Conservation (phyloP, 192 early-diverging fungal species). For the Entomortierella parvispora region DNA sequence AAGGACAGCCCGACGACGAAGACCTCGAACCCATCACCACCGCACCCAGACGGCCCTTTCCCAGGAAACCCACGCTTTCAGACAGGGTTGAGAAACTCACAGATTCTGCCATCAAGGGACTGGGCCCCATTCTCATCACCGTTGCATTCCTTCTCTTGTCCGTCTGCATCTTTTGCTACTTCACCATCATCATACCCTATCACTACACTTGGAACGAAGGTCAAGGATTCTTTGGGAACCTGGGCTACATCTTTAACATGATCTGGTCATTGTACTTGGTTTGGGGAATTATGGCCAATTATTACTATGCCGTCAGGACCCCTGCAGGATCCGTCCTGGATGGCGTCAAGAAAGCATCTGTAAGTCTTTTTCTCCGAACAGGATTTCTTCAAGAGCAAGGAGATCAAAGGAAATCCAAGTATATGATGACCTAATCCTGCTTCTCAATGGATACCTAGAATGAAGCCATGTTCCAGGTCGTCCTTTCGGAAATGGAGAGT, state of each 20-base stretch:
- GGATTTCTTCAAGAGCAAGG: no score
- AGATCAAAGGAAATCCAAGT: background rate
- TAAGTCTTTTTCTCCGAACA: constrained; percentile 5
- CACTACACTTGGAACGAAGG: constrained; percentile 56
- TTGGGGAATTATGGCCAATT: constrained; percentile 63
- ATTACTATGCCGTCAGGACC: constrained; percentile 66
- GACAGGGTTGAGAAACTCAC: constrained; percentile 18
- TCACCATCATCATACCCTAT: constrained; percentile 59
- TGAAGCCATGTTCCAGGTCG: constrained; percentile 52
- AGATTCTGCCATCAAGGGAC: constrained; percentile 52
- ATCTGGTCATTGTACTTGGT: constrained; percentile 59
- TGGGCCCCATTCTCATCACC: constrained; percentile 62
- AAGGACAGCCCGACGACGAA: background rate
- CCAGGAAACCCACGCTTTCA: constrained; percentile 4
- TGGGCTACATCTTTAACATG: constrained; percentile 39
- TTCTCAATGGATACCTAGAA: constrained; percentile 36
- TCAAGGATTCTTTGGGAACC: constrained; percentile 44
- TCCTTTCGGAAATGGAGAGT: constrained; percentile 62
- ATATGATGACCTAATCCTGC: background rate
- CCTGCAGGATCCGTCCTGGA: constrained; percentile 59
- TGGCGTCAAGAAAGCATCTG: constrained; percentile 19
- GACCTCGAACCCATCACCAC: constrained; percentile 21
- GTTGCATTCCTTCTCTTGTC: constrained; percentile 60
- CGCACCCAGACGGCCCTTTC: constrained; percentile 1
- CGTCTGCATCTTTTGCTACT: constrained; percentile 55